A percentile compares a stretch with the other conserved stretches of the same genome.
These are phyloP conservation scores for Saccharomyces hybrid DNA, from an alignment of 1,139 yeast species.

Conservation along the genomic window DNA sequence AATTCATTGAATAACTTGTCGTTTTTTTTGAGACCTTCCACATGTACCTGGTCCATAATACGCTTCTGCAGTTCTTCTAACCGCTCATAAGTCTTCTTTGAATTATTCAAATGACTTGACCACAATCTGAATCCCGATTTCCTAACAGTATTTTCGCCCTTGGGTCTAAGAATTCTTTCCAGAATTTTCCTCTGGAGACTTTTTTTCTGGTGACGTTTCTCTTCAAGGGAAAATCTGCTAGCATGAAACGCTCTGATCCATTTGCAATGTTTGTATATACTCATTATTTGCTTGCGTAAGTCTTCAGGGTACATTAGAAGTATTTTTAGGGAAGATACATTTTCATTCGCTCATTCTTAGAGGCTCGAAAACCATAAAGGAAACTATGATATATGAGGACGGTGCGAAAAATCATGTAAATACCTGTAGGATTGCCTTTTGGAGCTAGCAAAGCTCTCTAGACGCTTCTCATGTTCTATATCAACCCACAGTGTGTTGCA, in stretches of 20 bases:
- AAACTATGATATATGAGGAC: not conserved
- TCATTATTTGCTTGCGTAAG: not conserved
- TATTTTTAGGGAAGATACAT: not conserved
- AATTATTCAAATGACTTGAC: constrained; percentile 4
- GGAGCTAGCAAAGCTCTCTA: too few relatives aligned
- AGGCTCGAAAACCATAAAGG: not conserved
- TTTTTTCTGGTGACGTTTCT: not conserved
- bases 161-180: constrained; percentile 2
- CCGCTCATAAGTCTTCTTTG: not conserved
- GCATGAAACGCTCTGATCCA: not conserved
- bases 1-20: constrained; percentile 13
- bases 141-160: constrained; percentile 1
- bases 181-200: constrained; percentile 1
- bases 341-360: not conserved
- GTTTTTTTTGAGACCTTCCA: constrained; percentile 12
- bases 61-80: constrained; percentile 13
- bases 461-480: too few relatives aligned
- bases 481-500: too few relatives aligned
- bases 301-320: not conserved
- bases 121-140: constrained; percentile 13
- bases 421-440: not conserved
- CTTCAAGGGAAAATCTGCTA: not conserved
- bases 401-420: not conserved
- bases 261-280: not conserved
- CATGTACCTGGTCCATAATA: constrained; percentile 14